Percentiles rank a stretch among this genome's conserved stretches.
Evolutionary conservation across 2,329 filamentous ascomycete species (phyloP).

Genomic region (Diaporthe amygdali): DNA sequence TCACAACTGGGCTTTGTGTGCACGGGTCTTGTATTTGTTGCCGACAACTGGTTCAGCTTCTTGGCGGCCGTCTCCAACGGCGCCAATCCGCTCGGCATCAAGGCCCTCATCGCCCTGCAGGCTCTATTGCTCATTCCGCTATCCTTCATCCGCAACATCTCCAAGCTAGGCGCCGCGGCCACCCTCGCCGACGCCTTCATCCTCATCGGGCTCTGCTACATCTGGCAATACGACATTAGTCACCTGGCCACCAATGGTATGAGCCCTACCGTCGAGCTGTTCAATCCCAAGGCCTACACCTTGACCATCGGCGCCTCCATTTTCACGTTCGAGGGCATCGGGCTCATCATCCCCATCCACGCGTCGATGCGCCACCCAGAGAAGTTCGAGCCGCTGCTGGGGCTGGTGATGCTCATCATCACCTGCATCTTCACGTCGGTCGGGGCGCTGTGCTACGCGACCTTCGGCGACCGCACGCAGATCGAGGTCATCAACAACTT

Average conservation of each 20-base stretch:
- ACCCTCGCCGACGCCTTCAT: conserved; percentile 76
- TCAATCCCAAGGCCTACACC: conserved; percentile 73
- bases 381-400: conserved; percentile 70
- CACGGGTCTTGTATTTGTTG: conserved; percentile 77
- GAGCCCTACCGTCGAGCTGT: conserved; percentile 65
- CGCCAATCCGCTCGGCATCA: conserved; percentile 55
- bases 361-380: conserved; percentile 75
- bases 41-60: conserved; percentile 75
- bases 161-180: conserved; percentile 72
- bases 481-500: conserved; percentile 81
- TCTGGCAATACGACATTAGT: conserved; percentile 73
- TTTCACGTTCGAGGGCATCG: conserved; percentile 81
- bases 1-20: conserved; percentile 82
- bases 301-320: conserved; percentile 76
- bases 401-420: conserved; percentile 73
- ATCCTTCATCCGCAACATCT: conserved; percentile 75
- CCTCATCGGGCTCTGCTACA: conserved; percentile 72
- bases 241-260: conserved; percentile 61
- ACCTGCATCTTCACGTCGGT: conserved; percentile 76
- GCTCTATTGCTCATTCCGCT: conserved; percentile 69
- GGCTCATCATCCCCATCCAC: conserved; percentile 77
- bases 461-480: conserved; percentile 70
- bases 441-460: conserved; percentile 75
- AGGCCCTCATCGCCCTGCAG: conserved; percentile 69
- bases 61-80: conserved; percentile 63